A percentile compares a stretch with the other conserved stretches of the same genome.
phyloP scores from a whole-genome alignment of 768 basidiomycete genomes.

The Pisolithus tinctorius region DNA sequence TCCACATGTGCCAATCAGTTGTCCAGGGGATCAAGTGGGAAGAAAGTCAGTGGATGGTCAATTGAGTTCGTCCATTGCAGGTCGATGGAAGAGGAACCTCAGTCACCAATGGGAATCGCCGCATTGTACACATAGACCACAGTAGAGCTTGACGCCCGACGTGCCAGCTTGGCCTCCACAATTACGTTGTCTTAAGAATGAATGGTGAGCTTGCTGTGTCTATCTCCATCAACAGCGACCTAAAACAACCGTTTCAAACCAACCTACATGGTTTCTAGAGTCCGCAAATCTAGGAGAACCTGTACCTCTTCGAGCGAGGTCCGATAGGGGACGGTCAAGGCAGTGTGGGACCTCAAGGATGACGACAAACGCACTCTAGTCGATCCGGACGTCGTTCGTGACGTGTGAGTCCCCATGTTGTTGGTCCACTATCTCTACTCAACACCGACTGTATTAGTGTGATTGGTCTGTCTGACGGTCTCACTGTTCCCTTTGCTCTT shows the following conservation, averaged over 20 bases:
- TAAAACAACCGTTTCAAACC: constrained; percentile 27
- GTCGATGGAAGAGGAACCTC: too few species aligned
- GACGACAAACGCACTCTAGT: constrained; percentile 76
- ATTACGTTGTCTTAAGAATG: constrained; percentile 11
- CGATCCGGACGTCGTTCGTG: constrained; percentile 82
- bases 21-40: too few species aligned
- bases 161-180: too few species aligned
- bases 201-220: constrained; percentile 11
- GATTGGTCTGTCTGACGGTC: constrained; percentile 85
- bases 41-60: too few species aligned
- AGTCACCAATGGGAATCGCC: too few species aligned
- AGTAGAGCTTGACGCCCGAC: too few species aligned
- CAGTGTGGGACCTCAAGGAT: constrained; percentile 71
- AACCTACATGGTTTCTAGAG: constrained; percentile 61
- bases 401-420: constrained; percentile 50
- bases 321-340: constrained; percentile 47
- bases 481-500: constrained; percentile 89
- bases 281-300: constrained; percentile 31
- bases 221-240: constrained; percentile 13
- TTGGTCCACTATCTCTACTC: background rate
- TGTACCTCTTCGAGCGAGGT: constrained; percentile 50
- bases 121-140: too few species aligned
- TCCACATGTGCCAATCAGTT: too few species aligned
- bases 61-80: too few species aligned
- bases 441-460: constrained; percentile 39